These are phyloP conservation scores for Penicillium sp. DNA, from an alignment of 2,329 filamentous ascomycete species.

Conservation along the genomic window DNA sequence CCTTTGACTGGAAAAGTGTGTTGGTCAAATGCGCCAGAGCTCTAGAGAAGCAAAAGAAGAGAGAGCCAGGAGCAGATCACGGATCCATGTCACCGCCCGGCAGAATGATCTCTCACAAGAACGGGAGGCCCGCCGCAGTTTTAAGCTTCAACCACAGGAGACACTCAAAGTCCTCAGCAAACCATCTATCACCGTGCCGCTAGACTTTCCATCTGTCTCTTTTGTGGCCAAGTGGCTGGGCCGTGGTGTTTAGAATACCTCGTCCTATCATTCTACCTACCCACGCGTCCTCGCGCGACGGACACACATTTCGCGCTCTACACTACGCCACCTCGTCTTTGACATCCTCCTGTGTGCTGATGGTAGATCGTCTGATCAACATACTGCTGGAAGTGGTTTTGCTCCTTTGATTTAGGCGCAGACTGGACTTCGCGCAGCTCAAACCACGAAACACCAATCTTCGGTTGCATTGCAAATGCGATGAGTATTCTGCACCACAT, in stretches of 20 bases:
- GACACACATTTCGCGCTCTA: background rate
- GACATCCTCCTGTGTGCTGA: background rate
- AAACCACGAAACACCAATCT: background rate
- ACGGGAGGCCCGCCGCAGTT: background rate
- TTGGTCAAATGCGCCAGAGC: slow-evolving; percentile 3
- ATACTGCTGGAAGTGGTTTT: too few species aligned
- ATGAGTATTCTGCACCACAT: slow-evolving; percentile 9
- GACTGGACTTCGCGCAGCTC: background rate
- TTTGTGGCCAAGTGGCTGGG: background rate
- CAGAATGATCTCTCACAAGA: slow-evolving; percentile 21
- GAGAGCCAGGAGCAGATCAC: slow-evolving; percentile 10
- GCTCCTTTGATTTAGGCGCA: background rate
- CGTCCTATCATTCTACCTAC: background rate
- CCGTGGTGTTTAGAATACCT: background rate
- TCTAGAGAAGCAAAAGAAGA: slow-evolving; percentile 10
- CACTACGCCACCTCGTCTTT: background rate
- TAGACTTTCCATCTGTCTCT: background rate
- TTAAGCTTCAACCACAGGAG: background rate
- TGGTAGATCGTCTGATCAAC: background rate
- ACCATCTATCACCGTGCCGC: background rate
- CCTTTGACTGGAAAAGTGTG: background rate
- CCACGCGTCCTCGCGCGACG: background rate
- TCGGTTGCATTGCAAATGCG: background rate
- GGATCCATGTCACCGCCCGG: slow-evolving; percentile 26
- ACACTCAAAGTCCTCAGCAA: background rate